Percentiles rank a stretch among this genome's conserved stretches.
These are phyloP conservation scores for Uronychia setigera DNA, from an alignment of 73 alveolate species.

Conservation along the genomic window DNA sequence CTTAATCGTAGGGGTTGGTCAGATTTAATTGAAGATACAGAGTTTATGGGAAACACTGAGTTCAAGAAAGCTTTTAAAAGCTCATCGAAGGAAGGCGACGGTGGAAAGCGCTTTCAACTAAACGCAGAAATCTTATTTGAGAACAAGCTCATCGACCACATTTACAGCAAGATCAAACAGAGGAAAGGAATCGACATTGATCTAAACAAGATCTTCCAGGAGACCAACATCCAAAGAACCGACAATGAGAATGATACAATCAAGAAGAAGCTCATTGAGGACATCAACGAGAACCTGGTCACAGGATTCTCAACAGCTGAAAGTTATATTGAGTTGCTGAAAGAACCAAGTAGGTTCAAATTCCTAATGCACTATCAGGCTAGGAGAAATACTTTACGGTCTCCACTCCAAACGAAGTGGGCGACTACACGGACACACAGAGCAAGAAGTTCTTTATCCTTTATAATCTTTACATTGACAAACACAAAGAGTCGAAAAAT, in stretches of 20 bases:
- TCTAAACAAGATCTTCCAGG: constrained; percentile 43
- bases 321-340: constrained; percentile 51
- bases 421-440: constrained; percentile 41
- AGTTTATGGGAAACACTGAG: constrained; percentile 54
- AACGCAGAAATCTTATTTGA: constrained; percentile 47
- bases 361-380: constrained; percentile 3
- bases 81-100: constrained; percentile 21
- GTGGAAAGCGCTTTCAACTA: constrained; percentile 24
- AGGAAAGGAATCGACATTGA: constrained; percentile 27
- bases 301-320: constrained; percentile 61
- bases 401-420: constrained; percentile 29
- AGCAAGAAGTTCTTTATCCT: constrained; percentile 50
- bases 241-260: constrained; percentile 38
- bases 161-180: constrained; percentile 28
- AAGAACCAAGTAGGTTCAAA: constrained; percentile 64
- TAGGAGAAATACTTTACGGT: constrained; percentile 43
- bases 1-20: no score
- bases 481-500: constrained; percentile 41
- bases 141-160: constrained; percentile 25
- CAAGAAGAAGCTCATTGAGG: constrained; percentile 41
- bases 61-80: constrained; percentile 46
- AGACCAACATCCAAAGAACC: constrained; percentile 47
- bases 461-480: constrained; percentile 45
- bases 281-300: constrained; percentile 49
- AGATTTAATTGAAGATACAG: no score